These are phyloP conservation scores for Saccharomycopsis vini DNA, from an alignment of 805 yeast genomes.

Conservation along the genomic window DNA sequence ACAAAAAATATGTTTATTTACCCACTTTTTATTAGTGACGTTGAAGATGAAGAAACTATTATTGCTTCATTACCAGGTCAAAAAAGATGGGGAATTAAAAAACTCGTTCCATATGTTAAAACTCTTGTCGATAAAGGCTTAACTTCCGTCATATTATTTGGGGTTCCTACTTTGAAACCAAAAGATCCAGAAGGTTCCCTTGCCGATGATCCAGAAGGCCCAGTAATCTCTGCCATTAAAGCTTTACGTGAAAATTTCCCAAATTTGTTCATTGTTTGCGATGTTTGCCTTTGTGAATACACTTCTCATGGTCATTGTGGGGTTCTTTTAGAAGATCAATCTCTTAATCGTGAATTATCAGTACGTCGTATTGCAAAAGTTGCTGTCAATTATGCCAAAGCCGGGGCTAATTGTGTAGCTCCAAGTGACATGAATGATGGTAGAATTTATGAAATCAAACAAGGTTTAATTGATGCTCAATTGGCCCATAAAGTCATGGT, in stretches of 20 bases:
- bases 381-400: slow-evolving; percentile 88
- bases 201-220: slow-evolving; percentile 95
- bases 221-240: slow-evolving; percentile 76
- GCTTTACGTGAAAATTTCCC: slow-evolving; percentile 62
- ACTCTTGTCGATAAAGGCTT: slow-evolving; percentile 73
- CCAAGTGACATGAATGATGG: slow-evolving; percentile 99
- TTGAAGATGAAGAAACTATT: slow-evolving; percentile 65
- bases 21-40: slow-evolving; percentile 80
- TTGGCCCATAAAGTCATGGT: slow-evolving; percentile 83
- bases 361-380: slow-evolving; percentile 86
- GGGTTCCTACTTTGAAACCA: slow-evolving; percentile 68
- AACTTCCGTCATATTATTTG: slow-evolving; percentile 79
- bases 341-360: slow-evolving; percentile 63
- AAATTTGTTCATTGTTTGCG: slow-evolving; percentile 78
- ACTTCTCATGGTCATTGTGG: slow-evolving; percentile 99
- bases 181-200: slow-evolving; percentile 80
- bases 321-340: slow-evolving; percentile 75
- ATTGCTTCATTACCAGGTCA: slow-evolving; percentile 83
- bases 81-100: slow-evolving; percentile 77
- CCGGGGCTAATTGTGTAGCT: slow-evolving; percentile 93
- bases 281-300: slow-evolving; percentile 94
- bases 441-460: slow-evolving; percentile 77
- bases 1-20: slow-evolving; percentile 85
- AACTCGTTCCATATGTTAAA: slow-evolving; percentile 61
- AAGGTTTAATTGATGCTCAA: slow-evolving; percentile 69